A percentile compares a stretch with the other conserved stretches of the same genome.
phyloP scores from a whole-genome alignment of 306 rosid species.

The Fagus crenata region DNA sequence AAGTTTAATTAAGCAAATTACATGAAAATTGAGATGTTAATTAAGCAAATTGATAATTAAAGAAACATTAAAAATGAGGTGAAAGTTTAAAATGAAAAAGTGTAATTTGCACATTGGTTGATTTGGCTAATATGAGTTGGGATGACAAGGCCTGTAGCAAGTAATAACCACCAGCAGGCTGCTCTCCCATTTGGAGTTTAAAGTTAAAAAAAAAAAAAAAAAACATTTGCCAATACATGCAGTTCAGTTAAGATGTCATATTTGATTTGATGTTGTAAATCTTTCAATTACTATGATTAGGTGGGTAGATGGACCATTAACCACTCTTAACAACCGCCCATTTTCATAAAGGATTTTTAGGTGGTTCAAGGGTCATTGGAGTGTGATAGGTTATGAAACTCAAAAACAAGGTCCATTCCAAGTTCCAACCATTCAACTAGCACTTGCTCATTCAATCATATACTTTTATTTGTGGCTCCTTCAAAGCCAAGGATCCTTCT shows the following conservation, averaged over 20 bases:
- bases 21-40: no score
- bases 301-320: constrained; percentile 35
- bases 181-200: background rate
- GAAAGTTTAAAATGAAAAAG: no score
- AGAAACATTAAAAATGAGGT: no score
- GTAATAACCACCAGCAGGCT: no score
- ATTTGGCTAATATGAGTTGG: no score
- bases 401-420: constrained; percentile 22
- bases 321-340: constrained; percentile 43
- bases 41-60: no score
- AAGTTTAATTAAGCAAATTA: no score
- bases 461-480: constrained; percentile 1
- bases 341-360: constrained; percentile 13
- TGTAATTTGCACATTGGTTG: background rate
- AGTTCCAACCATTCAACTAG: constrained; percentile 2
- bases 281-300: constrained; percentile 22
- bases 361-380: constrained; percentile 8
- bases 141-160: background rate
- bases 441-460: constrained; percentile 4
- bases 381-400: constrained; percentile 14
- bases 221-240: background rate
- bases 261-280: background rate
- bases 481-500: constrained; percentile 17
- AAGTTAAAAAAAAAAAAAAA: no score
- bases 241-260: constrained; percentile 11